Conservation (phyloP, 2,329 filamentous ascomycete species). For the Botrytis hyacinthi region DNA sequence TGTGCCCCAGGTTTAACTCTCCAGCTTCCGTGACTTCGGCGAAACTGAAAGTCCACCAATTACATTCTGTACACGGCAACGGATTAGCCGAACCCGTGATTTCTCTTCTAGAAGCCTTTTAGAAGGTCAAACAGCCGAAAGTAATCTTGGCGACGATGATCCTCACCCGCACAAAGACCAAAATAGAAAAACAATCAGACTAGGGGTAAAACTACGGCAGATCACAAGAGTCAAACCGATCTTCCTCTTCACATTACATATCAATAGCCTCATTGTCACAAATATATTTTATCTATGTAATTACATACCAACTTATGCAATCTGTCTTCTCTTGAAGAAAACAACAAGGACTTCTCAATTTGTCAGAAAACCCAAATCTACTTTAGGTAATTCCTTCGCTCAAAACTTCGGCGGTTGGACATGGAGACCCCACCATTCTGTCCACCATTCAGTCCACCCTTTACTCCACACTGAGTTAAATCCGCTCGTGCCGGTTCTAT, state of each 20-base stretch:
- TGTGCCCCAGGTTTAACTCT: background rate
- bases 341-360: background rate
- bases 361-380: background rate
- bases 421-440: constrained; percentile 13
- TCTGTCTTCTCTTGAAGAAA: background rate
- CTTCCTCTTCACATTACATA: background rate
- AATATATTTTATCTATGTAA: background rate
- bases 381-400: constrained; percentile 7
- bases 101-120: background rate
- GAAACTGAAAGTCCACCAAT: constrained; percentile 15
- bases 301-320: background rate
- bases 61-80: background rate
- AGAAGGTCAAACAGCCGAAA: background rate
- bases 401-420: constrained; percentile 13
- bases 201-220: background rate
- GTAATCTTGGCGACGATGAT: constrained; percentile 1
- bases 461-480: background rate
- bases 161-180: background rate
- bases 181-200: constrained; percentile 10
- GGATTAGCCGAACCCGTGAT: background rate
- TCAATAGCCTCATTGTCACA: background rate
- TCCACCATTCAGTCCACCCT: background rate
- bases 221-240: background rate
- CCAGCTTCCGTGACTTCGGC: constrained; percentile 7
- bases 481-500: constrained; percentile 8